phyloP scores from a whole-genome alignment of 371 early-diverging fungal species.

The Parasitella parasitica region DNA sequence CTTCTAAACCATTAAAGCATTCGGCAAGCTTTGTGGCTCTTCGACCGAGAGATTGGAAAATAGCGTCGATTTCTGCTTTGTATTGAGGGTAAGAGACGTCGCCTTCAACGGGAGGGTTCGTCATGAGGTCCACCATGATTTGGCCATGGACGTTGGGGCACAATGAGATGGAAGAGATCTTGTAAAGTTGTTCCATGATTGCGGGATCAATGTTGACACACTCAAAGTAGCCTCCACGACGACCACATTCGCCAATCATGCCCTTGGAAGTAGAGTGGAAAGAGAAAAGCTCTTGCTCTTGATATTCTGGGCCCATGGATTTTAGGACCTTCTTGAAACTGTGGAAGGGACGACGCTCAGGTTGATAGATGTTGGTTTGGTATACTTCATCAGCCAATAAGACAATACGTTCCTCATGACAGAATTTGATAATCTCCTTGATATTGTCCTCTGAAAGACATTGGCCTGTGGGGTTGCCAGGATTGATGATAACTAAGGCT shows the following conservation, averaged over 20 bases:
- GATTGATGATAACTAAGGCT: constrained; percentile 95
- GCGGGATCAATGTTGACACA: constrained; percentile 76
- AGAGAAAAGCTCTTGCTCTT: constrained; percentile 81
- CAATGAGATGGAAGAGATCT: constrained; percentile 88
- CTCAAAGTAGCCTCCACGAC: constrained; percentile 97
- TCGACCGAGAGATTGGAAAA: constrained; percentile 81
- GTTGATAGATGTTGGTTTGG: constrained; percentile 91
- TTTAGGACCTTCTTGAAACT: constrained; percentile 92
- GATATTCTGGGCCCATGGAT: constrained; percentile 47
- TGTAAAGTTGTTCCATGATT: constrained; percentile 86
- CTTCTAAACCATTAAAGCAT: constrained; percentile 83
- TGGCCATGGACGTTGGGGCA: constrained; percentile 91
- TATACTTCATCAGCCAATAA: constrained; percentile 98
- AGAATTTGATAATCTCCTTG: constrained; percentile 85
- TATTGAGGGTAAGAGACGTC: constrained; percentile 78
- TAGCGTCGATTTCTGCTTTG: constrained; percentile 68
- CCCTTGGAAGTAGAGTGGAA: constrained; percentile 98
- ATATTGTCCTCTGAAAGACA: constrained; percentile 82
- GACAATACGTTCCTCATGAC: constrained; percentile 77
- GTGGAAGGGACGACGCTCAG: constrained; percentile 81
- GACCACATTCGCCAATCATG: constrained; percentile 98
- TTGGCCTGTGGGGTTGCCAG: constrained; percentile 98
- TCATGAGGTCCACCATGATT: constrained; percentile 91
- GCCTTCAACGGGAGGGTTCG: constrained; percentile 86
- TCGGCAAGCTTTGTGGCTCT: constrained; percentile 74